Conservation (phyloP, 108 stramenopile species). For the Asterionellopsis glacialis region DNA sequence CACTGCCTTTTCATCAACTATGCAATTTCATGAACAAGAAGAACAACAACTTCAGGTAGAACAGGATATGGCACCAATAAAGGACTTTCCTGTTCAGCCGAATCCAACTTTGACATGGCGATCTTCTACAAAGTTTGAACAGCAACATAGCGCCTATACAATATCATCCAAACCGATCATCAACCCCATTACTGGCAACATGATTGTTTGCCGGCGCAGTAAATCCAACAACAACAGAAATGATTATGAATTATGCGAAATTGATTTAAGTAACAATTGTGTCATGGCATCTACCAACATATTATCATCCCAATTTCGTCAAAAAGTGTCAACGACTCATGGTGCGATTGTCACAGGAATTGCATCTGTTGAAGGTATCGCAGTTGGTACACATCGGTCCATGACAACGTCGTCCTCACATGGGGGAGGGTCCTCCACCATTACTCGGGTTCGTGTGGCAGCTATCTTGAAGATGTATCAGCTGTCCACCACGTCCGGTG, state of each 20-base stretch:
- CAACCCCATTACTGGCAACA: slow-evolving; percentile 73
- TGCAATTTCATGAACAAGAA: too few relatives aligned
- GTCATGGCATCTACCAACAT: slow-evolving; percentile 41
- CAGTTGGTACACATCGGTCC: slow-evolving; percentile 59
- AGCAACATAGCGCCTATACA: background rate
- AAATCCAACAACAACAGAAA: slow-evolving; percentile 14
- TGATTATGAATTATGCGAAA: slow-evolving; percentile 31
- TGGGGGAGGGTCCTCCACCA: slow-evolving; percentile 13
- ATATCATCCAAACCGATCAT: slow-evolving; percentile 22
- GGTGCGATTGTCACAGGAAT: slow-evolving; percentile 35
- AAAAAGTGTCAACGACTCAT: slow-evolving; percentile 38
- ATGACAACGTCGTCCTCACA: too few relatives aligned
- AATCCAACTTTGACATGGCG: background rate
- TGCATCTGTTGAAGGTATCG: slow-evolving; percentile 40
- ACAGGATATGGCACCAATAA: background rate
- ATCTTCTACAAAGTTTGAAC: background rate
- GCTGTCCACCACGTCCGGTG: slow-evolving; percentile 3
- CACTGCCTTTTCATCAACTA: background rate
- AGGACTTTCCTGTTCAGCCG: background rate
- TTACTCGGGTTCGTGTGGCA: slow-evolving; percentile 56
- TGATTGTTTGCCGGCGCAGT: slow-evolving; percentile 39
- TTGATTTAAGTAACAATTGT: slow-evolving; percentile 14
- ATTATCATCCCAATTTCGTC: slow-evolving; percentile 47
- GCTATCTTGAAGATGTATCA: slow-evolving; percentile 48
- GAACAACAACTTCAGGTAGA: background rate